Conservation (phyloP, 2,329 filamentous ascomycete genomes). For the Colletotrichum lini region DNA sequence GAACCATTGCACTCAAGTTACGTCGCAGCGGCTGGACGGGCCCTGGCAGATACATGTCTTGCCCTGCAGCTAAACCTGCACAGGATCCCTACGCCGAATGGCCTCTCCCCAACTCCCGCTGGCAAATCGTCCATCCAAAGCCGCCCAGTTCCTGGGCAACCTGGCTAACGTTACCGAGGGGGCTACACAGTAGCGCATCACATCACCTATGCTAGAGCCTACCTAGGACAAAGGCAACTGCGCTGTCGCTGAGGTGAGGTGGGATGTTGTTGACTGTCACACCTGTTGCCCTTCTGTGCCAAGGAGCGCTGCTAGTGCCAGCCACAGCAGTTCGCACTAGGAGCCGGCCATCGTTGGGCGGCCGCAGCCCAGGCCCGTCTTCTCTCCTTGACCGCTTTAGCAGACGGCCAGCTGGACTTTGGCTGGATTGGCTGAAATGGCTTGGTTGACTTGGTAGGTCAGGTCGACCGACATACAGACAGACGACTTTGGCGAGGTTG, state of each 20-base stretch:
- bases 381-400: conserved; percentile 11
- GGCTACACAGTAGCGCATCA: conserved; percentile 7
- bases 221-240: neutral
- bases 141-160: conserved; percentile 30
- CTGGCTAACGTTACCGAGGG: conserved; percentile 4
- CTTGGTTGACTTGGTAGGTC: conserved; percentile 1
- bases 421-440: conserved; percentile 11
- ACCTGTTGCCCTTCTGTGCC: conserved; percentile 13
- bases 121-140: conserved; percentile 17
- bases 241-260: conserved; percentile 23
- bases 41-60: conserved; percentile 33
- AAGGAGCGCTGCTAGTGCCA: conserved; percentile 16
- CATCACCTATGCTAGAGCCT: neutral
- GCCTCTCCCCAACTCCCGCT: conserved; percentile 13
- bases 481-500: conserved; percentile 10
- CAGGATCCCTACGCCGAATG: conserved; percentile 2
- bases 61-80: conserved; percentile 31
- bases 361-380: conserved; percentile 31
- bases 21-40: conserved; percentile 26
- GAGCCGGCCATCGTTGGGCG: conserved; percentile 20
- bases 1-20: neutral
- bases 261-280: conserved; percentile 36
- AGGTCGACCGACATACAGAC: too few species aligned
- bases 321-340: conserved; percentile 37
- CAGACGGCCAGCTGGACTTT: conserved; percentile 19